phyloP scores from a whole-genome alignment of 2,329 filamentous ascomycete species.

The Rutstroemia sp. region DNA sequence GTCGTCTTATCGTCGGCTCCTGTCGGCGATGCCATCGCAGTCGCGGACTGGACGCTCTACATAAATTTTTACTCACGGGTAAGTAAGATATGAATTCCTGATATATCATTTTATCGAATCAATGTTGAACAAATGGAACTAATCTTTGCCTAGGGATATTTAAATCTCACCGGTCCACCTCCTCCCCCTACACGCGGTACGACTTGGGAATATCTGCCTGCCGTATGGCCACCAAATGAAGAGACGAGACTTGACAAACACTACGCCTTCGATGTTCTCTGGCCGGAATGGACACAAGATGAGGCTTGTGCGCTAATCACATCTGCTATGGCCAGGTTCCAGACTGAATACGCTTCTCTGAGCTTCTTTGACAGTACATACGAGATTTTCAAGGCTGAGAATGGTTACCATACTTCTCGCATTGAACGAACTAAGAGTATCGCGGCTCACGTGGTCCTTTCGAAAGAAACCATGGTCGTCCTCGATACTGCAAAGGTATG shows the following conservation, averaged over 20 bases:
- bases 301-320: slow-evolving; percentile 19
- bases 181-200: slow-evolving; percentile 24
- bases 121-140: not conserved
- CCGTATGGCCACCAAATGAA: slow-evolving; percentile 26
- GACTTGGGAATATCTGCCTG: slow-evolving; percentile 25
- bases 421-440: slow-evolving; percentile 29
- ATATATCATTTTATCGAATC: not conserved
- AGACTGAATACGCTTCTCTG: slow-evolving; percentile 25
- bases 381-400: slow-evolving; percentile 29
- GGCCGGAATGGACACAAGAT: slow-evolving; percentile 17
- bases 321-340: slow-evolving; percentile 24
- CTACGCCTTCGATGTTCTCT: slow-evolving; percentile 19
- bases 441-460: slow-evolving; percentile 32
- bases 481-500: slow-evolving; percentile 30
- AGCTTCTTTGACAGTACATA: slow-evolving; percentile 29
- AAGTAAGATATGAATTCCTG: not conserved
- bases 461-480: slow-evolving; percentile 29
- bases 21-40: not conserved
- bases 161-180: slow-evolving; percentile 30
- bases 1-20: slow-evolving; percentile 6
- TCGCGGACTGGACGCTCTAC: slow-evolving; percentile 11
- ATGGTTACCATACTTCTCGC: slow-evolving; percentile 22
- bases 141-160: slow-evolving; percentile 26
- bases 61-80: slow-evolving; percentile 16
- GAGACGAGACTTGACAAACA: slow-evolving; percentile 19